Evolutionary conservation across 2,329 filamentous ascomycete species (phyloP).

Genomic region (Microdochium nivale): DNA sequence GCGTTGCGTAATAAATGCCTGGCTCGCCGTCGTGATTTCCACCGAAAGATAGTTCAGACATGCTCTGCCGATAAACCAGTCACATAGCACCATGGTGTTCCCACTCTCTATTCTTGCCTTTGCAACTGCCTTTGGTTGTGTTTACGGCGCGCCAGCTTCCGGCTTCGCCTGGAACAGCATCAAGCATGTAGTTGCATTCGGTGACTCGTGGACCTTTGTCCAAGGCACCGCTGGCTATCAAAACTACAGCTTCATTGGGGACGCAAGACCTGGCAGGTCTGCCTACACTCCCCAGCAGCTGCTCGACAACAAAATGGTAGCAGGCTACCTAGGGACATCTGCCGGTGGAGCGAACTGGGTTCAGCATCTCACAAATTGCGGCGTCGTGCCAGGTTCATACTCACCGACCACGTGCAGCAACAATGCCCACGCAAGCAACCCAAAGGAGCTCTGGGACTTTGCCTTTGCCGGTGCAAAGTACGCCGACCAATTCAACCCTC

Average conservation of each 20-base stretch:
- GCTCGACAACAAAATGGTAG: conserved; percentile 34
- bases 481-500: conserved; percentile 31
- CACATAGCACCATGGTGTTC: no score
- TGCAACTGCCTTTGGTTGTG: no score
- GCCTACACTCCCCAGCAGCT: conserved; percentile 29
- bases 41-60: no score
- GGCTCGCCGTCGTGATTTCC: no score
- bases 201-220: conserved; percentile 37
- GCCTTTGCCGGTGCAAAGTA: conserved; percentile 46
- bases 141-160: no score
- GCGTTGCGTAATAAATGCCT: no score
- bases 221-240: conserved; percentile 36
- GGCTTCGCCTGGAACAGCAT: background rate
- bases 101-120: no score
- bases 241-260: conserved; percentile 41
- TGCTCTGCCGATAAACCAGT: no score
- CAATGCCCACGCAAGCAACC: background rate
- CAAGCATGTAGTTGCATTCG: conserved; percentile 24
- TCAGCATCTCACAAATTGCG: conserved; percentile 42
- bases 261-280: conserved; percentile 24
- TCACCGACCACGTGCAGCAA: conserved; percentile 31
- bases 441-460: conserved; percentile 44
- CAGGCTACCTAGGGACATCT: conserved; percentile 40
- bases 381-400: conserved; percentile 30
- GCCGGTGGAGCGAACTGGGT: conserved; percentile 47